phyloP scores from a whole-genome alignment of 257 asterid species.

The Plantago major region DNA sequence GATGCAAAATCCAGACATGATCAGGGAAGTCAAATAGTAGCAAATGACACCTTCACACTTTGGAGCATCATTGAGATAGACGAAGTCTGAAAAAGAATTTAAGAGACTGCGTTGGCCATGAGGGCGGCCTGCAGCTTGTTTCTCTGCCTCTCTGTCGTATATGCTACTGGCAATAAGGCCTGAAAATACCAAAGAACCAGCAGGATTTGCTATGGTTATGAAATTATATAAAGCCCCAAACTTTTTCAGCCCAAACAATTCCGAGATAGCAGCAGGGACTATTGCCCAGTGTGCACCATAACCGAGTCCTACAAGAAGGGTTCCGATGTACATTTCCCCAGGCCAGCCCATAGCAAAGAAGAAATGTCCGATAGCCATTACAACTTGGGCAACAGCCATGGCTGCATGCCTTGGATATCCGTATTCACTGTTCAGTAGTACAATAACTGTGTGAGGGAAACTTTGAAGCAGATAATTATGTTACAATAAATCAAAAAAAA shows the following conservation, averaged over 20 bases:
- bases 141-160: conserved; percentile 75
- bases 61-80: conserved; percentile 40
- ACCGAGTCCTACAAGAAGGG: conserved; percentile 90
- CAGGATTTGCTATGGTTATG: conserved; percentile 78
- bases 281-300: conserved; percentile 99
- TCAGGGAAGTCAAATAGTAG: conserved; percentile 69
- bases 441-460: conserved; percentile 16
- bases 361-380: conserved; percentile 83
- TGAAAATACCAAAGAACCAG: conserved; percentile 73
- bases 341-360: conserved; percentile 95
- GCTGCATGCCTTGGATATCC: conserved; percentile 82
- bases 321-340: conserved; percentile 75
- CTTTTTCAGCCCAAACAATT: conserved; percentile 80
- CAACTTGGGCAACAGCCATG: conserved; percentile 69
- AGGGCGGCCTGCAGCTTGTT: conserved; percentile 53
- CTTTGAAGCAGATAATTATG: background rate
- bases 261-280: conserved; percentile 89
- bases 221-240: conserved; percentile 79
- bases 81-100: conserved; percentile 40
- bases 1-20: conserved; percentile 78
- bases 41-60: conserved; percentile 74
- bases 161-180: conserved; percentile 81
- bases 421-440: conserved; percentile 51
- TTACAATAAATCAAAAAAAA: too few relatives aligned
- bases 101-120: conserved; percentile 21